phyloP scores from a whole-genome alignment of 1,284 basidiomycete species.

The Pisolithus thermaeus region DNA sequence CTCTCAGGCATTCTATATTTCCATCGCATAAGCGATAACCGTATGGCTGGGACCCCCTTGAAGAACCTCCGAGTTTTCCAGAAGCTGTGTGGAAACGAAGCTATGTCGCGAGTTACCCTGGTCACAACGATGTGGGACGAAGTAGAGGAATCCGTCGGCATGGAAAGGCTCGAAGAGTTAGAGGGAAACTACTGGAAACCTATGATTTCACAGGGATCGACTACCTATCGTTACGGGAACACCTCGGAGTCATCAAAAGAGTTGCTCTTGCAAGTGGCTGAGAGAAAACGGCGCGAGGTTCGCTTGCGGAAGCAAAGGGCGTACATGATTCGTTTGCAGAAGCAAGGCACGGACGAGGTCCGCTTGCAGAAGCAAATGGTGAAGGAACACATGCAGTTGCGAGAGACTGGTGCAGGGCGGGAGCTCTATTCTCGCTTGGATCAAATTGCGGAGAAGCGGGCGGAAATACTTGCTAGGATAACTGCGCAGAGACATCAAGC shows the following conservation, averaged over 20 bases:
- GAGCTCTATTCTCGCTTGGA: slow-evolving; percentile 8
- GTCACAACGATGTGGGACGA: slow-evolving; percentile 15
- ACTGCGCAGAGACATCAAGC: no score
- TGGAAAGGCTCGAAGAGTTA: slow-evolving; percentile 10
- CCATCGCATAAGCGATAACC: neutral
- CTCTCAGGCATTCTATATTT: neutral
- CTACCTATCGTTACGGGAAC: slow-evolving; percentile 2
- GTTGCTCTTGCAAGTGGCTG: slow-evolving; percentile 6
- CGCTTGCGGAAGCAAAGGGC: neutral
- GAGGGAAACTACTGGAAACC: slow-evolving; percentile 6
- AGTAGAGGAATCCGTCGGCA: slow-evolving; percentile 2
- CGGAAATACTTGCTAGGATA: neutral
- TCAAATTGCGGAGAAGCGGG: slow-evolving; percentile 5
- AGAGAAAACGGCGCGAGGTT: neutral
- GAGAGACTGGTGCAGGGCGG: slow-evolving; percentile 4
- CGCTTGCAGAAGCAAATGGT: slow-evolving; percentile 10
- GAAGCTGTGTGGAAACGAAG: neutral
- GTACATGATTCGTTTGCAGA: neutral
- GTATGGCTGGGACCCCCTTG: neutral
- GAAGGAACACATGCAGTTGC: slow-evolving; percentile 2
- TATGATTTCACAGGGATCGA: slow-evolving; percentile 9
- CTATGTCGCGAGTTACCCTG: neutral
- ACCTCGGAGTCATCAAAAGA: slow-evolving; percentile 6
- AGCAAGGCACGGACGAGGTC: no score
- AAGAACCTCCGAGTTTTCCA: neutral